Conservation (phyloP, 441 rosid species). For the Erodium moschatum region DNA sequence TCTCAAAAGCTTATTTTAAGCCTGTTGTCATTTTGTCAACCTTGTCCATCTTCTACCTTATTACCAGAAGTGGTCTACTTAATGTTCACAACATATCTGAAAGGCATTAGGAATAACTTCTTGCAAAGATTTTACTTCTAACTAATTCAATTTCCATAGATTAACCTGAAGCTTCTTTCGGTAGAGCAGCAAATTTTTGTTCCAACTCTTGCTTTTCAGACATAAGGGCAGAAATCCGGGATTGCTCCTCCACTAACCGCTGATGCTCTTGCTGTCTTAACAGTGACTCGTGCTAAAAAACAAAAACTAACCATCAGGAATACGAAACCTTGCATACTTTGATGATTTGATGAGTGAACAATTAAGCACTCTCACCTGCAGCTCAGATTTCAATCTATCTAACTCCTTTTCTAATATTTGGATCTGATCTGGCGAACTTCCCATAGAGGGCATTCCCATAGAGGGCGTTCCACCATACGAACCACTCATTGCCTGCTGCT, state of each 20-base stretch:
- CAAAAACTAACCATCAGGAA: constrained; percentile 25
- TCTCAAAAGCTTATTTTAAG: background rate
- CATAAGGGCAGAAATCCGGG: constrained; percentile 44
- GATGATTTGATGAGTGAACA: constrained; percentile 1
- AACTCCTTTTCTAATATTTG: constrained; percentile 26
- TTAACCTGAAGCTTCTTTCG: constrained; percentile 47
- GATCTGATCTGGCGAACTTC: constrained; percentile 19
- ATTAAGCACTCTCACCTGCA: constrained; percentile 48
- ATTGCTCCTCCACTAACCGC: constrained; percentile 51
- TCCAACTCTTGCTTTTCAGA: constrained; percentile 77
- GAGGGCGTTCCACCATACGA: constrained; percentile 19
- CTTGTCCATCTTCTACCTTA: background rate
- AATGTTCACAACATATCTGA: background rate
- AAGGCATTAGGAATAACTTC: background rate
- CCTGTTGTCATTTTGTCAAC: background rate
- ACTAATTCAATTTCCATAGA: background rate
- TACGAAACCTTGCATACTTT: constrained; percentile 14
- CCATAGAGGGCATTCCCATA: constrained; percentile 15
- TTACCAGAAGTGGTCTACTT: background rate
- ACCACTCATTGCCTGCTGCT: constrained; percentile 19
- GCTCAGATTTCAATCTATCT: constrained; percentile 38
- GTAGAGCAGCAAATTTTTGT: constrained; percentile 42
- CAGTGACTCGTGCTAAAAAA: constrained; percentile 52
- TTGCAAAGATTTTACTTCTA: background rate
- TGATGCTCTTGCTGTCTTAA: constrained; percentile 63